Evolutionary conservation across 768 basidiomycete genomes (phyloP).

Genomic region (Podaxis carcinomalis): DNA sequence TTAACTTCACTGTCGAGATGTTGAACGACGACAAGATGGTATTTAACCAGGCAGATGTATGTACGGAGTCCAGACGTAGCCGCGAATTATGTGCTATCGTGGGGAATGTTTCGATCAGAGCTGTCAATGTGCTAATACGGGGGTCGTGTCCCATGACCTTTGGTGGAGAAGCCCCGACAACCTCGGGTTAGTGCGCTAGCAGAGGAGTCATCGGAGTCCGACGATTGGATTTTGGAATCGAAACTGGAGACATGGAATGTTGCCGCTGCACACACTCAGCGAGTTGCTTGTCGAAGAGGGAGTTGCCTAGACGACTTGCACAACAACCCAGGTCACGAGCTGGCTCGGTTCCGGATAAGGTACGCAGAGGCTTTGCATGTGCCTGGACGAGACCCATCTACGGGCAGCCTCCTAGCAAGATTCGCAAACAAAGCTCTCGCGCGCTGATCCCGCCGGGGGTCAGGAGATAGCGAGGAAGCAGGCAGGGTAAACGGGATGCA

Average conservation of each 20-base stretch:
- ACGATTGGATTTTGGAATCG: background rate
- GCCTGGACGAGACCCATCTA: background rate
- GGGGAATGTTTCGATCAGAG: background rate
- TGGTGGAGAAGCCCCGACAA: background rate
- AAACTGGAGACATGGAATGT: background rate
- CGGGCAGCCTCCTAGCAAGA: background rate
- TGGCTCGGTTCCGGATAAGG: background rate
- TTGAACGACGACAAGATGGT: background rate
- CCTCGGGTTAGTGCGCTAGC: background rate
- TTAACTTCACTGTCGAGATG: background rate
- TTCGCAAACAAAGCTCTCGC: background rate
- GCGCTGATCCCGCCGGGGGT: background rate
- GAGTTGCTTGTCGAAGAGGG: no score
- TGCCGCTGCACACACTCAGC: background rate
- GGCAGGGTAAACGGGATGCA: background rate
- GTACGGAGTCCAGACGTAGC: no score
- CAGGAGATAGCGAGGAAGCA: background rate
- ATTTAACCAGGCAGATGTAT: no score
- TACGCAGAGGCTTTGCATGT: background rate
- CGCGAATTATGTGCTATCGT: background rate
- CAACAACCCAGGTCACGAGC: background rate
- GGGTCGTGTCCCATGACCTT: background rate
- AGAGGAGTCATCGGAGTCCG: background rate
- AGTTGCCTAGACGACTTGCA: background rate
- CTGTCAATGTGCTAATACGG: background rate